These are phyloP conservation scores for Hypoxylon intermedium DNA, from an alignment of 495 filamentous ascomycete species.

Conservation along the genomic window DNA sequence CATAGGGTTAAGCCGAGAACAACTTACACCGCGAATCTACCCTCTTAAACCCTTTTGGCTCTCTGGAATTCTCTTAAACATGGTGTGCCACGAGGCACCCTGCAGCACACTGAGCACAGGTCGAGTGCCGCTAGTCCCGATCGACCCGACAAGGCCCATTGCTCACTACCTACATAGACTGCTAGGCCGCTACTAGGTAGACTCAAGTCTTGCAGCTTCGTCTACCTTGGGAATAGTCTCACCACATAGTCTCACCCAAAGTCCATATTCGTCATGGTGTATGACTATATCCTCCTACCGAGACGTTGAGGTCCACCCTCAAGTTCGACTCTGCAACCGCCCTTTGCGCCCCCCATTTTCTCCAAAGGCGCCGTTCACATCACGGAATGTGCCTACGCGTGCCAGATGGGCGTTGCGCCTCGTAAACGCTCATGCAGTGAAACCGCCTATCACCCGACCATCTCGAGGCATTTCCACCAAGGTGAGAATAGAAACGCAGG, in stretches of 20 bases:
- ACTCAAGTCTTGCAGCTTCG: constrained; percentile 19
- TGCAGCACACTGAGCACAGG: constrained; percentile 16
- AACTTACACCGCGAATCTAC: constrained; percentile 15
- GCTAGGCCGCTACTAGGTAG: no score
- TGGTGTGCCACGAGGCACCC: constrained; percentile 33
- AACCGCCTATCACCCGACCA: constrained; percentile 15
- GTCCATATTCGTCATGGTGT: constrained; percentile 23
- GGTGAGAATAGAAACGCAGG: constrained; percentile 3
- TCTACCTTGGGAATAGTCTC: constrained; percentile 35
- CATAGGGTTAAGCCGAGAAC: constrained; percentile 8
- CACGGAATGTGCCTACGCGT: background rate
- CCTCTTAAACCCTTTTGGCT: background rate
- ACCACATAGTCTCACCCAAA: constrained; percentile 28
- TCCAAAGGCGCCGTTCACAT: constrained; percentile 10
- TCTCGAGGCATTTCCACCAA: constrained; percentile 2
- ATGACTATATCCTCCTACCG: constrained; percentile 12
- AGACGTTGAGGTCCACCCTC: constrained; percentile 8
- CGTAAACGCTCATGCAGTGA: constrained; percentile 30
- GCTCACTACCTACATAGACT: no score
- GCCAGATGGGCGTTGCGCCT: constrained; percentile 21
- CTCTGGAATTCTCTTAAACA: constrained; percentile 12
- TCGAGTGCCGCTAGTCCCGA: constrained; percentile 16
- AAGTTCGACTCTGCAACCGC: constrained; percentile 29
- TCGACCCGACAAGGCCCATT: constrained; percentile 19
- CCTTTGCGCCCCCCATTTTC: constrained; percentile 23